These are phyloP conservation scores for Casaregolazyma lundiana DNA, from an alignment of 1,139 yeast species.

Conservation along the genomic window DNA sequence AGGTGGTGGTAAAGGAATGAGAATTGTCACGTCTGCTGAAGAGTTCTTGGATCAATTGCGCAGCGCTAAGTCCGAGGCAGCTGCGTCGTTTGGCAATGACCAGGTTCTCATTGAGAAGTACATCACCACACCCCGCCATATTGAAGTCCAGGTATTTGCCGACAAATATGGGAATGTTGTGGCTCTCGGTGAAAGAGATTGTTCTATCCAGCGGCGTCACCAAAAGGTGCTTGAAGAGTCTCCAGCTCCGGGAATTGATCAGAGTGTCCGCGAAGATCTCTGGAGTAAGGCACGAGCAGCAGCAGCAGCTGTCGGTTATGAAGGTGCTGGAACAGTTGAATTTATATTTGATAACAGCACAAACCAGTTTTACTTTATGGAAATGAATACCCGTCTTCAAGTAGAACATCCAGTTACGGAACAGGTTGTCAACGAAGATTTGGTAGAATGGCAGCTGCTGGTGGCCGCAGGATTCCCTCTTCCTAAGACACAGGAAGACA, in stretches of 20 bases:
- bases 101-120: constrained; percentile 45
- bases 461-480: constrained; percentile 41
- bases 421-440: constrained; percentile 87
- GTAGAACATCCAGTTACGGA: constrained; percentile 66
- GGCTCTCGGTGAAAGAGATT: constrained; percentile 46
- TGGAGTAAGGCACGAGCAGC: constrained; percentile 57
- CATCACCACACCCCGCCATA: constrained; percentile 42
- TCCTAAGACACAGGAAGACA: constrained; percentile 31
- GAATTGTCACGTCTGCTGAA: constrained; percentile 40
- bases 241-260: constrained; percentile 51
- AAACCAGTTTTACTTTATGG: constrained; percentile 56
- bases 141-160: constrained; percentile 43
- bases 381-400: constrained; percentile 59
- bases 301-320: constrained; percentile 51
- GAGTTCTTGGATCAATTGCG: constrained; percentile 37
- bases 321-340: constrained; percentile 63
- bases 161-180: constrained; percentile 37
- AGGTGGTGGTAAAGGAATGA: constrained; percentile 46
- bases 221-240: constrained; percentile 49
- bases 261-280: constrained; percentile 38
- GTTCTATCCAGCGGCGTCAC: constrained; percentile 47
- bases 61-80: constrained; percentile 41
- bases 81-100: constrained; percentile 36
- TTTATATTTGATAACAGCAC: constrained; percentile 55
- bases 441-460: constrained; percentile 81